Evolutionary conservation across 2,329 filamentous ascomycete genomes (phyloP).

Genomic region (Curvularia spicifera): DNA sequence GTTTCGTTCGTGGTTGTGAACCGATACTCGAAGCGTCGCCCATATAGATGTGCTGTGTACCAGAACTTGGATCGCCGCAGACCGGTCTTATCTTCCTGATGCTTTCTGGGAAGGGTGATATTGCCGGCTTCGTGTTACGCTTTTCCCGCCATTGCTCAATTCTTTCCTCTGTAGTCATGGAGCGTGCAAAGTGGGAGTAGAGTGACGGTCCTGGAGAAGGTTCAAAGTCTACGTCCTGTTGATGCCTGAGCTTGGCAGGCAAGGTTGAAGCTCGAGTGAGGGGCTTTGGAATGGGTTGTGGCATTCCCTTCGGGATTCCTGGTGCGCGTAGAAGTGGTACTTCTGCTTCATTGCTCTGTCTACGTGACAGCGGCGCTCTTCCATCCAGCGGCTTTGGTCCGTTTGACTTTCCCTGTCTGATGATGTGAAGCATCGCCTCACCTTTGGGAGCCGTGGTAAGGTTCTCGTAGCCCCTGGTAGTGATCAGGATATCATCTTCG

Average conservation of each 20-base stretch:
- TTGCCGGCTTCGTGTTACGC: not conserved
- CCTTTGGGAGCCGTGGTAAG: constrained; percentile 75
- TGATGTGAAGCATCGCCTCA: constrained; percentile 66
- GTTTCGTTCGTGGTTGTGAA: not conserved
- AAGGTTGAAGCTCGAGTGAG: constrained; percentile 33
- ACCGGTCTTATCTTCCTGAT: constrained; percentile 14
- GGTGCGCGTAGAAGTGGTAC: constrained; percentile 33
- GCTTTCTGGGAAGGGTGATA: not conserved
- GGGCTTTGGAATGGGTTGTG: constrained; percentile 22
- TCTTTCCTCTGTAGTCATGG: constrained; percentile 36
- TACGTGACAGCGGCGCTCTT: not conserved
- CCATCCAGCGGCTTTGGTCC: not conserved
- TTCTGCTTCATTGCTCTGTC: constrained; percentile 8
- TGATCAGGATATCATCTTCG: constrained; percentile 77
- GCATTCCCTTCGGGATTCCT: constrained; percentile 28
- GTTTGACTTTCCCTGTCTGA: constrained; percentile 39
- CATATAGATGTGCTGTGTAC: constrained; percentile 29
- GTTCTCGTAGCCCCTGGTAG: constrained; percentile 71
- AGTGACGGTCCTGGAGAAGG: constrained; percentile 29
- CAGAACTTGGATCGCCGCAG: constrained; percentile 24
- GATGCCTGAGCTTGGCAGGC: constrained; percentile 17
- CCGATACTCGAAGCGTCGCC: constrained; percentile 1
- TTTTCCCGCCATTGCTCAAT: constrained; percentile 27
- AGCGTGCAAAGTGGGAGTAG: constrained; percentile 30
- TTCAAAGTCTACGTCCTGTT: constrained; percentile 27